Evolutionary conservation across 805 yeast species (phyloP), one percentile per base, ranked within the genome.

Genomic region (Candida insectorum): DNA sequence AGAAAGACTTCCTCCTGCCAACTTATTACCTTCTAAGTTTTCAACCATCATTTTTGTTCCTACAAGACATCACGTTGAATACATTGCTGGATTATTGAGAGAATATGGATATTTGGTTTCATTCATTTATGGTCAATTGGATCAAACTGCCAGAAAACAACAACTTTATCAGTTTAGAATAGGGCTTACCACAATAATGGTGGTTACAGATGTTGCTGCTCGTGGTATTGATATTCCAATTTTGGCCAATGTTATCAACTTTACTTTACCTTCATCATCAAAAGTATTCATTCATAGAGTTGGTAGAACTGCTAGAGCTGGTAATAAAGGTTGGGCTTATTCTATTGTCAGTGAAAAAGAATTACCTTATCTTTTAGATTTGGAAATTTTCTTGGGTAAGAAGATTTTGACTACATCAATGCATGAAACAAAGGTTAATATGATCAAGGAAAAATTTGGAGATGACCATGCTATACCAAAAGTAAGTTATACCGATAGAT

Each of bases 271-370:
- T 8, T 83, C 87, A 1, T 81, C 94, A 1, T 87, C 97, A 4
- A 93, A 94, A 60, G 84, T 91, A 39, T 93, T 93, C 60, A 76
- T 93, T 36, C 99, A 93, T 62, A 79, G 99, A 64, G 97, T 93
- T 29, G 99, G 99, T 59, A 81, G 99, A 73, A 93, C 99, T 28
- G 99, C 98, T 8, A 84, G 99, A 73, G 98, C 98, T 6, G 99
- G 99, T 56, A 83, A 87, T 56, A 79, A 75, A 48, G 99, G 99
- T 54, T 88, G 97, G 95, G 99, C 98, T 0, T 93, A 85, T 56
- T 82, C 96, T 3, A 77, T 93, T 40, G 82, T 89, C 6, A 72
- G 79, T 37, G 95, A 88, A 44, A 71, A 77, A 35, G 99, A 93
- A 56, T 61, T 91, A 37, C 96, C 98, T 8, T 93, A 91, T 49